These are phyloP conservation scores for Cochlearia excelsa DNA, from an alignment of 345 rosid species.

Conservation along the genomic window DNA sequence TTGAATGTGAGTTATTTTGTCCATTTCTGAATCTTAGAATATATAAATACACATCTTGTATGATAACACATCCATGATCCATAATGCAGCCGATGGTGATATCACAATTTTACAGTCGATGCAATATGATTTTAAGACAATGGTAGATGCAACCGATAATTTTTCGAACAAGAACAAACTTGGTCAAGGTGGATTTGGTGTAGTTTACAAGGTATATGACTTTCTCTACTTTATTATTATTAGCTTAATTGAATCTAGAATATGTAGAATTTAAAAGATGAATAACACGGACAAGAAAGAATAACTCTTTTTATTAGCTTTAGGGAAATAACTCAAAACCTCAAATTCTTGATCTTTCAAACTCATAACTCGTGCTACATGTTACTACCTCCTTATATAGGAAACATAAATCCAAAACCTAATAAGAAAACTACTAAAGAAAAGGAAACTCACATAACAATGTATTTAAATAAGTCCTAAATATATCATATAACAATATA, in stretches of 20 bases:
- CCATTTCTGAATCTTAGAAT: neutral
- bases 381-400: no score
- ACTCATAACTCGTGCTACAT: no score
- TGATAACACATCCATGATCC: neutral
- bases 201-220: constrained; percentile 15
- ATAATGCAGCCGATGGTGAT: constrained; percentile 4
- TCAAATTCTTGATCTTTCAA: no score
- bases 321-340: no score
- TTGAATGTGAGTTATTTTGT: constrained; percentile 2
- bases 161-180: constrained; percentile 5
- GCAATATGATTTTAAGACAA: constrained; percentile 6
- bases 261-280: no score
- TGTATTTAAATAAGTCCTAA: no score
- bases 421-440: no score
- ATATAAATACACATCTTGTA: neutral
- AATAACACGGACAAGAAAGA: no score
- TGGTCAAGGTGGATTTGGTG: constrained; percentile 26
- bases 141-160: constrained; percentile 5
- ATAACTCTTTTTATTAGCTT: no score
- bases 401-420: no score
- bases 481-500: no score
- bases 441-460: no score
- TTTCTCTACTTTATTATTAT: neutral
- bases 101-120: neutral
- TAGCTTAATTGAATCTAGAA: neutral